A percentile compares a stretch with the other conserved stretches of the same genome.
Conservation (phyloP, 192 early-diverging fungal species). For the Mortierella hygrophila region DNA sequence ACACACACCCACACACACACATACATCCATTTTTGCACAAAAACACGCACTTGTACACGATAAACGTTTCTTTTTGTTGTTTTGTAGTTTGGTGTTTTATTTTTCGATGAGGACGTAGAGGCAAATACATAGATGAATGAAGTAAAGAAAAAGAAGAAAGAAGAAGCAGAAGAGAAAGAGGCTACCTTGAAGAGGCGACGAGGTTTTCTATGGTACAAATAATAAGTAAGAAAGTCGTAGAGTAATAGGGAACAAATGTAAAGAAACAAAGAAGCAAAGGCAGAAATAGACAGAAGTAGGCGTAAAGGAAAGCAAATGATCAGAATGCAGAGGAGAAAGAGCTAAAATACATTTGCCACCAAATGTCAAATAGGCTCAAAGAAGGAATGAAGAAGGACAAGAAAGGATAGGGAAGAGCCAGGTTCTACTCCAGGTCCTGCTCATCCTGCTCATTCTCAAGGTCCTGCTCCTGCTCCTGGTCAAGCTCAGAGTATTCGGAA, state of each 20-base stretch:
- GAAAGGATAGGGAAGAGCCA: too few species aligned
- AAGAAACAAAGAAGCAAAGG: conserved; percentile 9
- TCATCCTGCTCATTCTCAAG: conserved; percentile 11
- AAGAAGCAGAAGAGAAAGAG: not conserved
- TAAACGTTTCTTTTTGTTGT: too few species aligned
- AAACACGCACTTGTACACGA: too few species aligned
- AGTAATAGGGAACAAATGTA: not conserved
- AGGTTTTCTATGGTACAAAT: not conserved
- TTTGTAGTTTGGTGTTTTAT: too few species aligned
- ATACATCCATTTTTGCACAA: too few species aligned
- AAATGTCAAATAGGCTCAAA: not conserved
- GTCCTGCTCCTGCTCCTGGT: conserved; percentile 8
- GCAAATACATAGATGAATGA: not conserved
- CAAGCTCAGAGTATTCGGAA: conserved; percentile 17
- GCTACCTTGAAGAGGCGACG: not conserved
- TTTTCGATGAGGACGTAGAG: too few species aligned
- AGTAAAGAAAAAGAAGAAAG: not conserved
- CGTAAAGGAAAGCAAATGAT: not conserved
- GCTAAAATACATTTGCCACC: not conserved
- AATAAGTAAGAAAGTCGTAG: not conserved
- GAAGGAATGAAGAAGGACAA: not conserved
- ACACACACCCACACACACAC: not conserved
- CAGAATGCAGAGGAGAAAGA: not conserved
- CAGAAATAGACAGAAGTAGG: not conserved
- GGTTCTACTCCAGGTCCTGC: not conserved